Evolutionary conservation across 2,329 filamentous ascomycete species (phyloP), one percentile per base, ranked within the genome.

Genomic region (Apiospora aurea): DNA sequence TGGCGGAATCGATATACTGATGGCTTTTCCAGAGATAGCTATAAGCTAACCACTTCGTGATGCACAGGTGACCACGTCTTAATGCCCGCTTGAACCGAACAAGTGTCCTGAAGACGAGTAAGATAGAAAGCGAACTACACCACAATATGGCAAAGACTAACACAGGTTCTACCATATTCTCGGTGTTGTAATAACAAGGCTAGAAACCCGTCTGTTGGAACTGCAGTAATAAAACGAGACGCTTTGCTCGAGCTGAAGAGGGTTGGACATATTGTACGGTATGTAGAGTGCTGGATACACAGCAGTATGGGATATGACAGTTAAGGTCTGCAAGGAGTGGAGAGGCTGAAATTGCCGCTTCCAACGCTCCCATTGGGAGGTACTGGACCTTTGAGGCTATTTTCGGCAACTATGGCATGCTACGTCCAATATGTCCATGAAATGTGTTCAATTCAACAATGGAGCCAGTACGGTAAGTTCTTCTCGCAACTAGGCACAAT

Each of bases 91-190:
- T 44, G 46, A 49, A 51, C 49, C 46, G 16, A 47, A 69, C 38
- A 38, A 51, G 21, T 38, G 38, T 26, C 21, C 34, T 69, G 26
- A 49, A 47, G 34, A 69, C 29, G 26, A 41, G n/a, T 24, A 69
- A n/a, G 26, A 69, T 24, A 49, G 38, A 34, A 34, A 51, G 49
- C 38, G 38, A 51, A 34, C 67, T 51, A 69, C 46, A 69, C 67
- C 46, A 69, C 13, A 47, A 47, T 49, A 69, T 53, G 14, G 67
- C 46, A 38, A 49, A 69, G n/a, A 69, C 38, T 29, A 69, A 47
- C 21, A 69, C n/a, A 38, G 21, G 21, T 38, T 69, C 46, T 47
- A 49, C 46, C 21, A 49, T 49, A 49, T 49, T 49, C 46, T 49
- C 21, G 21, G 21, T 49, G 21, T 49, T 49, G 4, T 49, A 49